These are phyloP conservation scores for Aphanoascus verrucosus DNA, from an alignment of 2,329 filamentous ascomycete genomes.

Conservation along the genomic window DNA sequence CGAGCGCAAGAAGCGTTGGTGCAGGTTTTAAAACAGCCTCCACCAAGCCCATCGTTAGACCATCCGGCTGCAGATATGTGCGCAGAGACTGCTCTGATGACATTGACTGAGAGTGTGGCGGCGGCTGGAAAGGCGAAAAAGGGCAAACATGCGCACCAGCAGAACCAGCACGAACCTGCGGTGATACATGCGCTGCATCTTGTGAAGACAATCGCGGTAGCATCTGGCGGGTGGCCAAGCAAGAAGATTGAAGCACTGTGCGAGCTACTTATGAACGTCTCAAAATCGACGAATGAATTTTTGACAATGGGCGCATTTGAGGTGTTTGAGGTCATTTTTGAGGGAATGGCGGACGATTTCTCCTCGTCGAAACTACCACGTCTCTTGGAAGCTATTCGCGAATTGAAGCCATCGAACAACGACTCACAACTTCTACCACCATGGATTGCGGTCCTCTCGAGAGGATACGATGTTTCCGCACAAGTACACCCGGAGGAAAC, in stretches of 20 bases:
- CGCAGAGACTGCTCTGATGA: conserved; percentile 77
- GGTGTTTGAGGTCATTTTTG: conserved; percentile 94
- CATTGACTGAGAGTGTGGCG: conserved; percentile 60
- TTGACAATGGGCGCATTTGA: conserved; percentile 95
- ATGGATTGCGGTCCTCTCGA: conserved; percentile 90
- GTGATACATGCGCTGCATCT: conserved; percentile 88
- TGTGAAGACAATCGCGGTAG: conserved; percentile 76
- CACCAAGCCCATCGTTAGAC: conserved; percentile 82
- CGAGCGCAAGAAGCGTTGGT: conserved; percentile 80
- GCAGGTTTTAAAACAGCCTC: conserved; percentile 70
- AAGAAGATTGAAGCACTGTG: conserved; percentile 89
- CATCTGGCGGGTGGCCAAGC: conserved; percentile 89
- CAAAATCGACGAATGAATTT: conserved; percentile 83
- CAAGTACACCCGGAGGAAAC: conserved; percentile 83
- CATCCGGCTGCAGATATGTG: conserved; percentile 95
- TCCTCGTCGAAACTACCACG: conserved; percentile 82
- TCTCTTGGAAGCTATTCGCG: conserved; percentile 80
- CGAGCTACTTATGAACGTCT: conserved; percentile 78
- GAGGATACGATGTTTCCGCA: conserved; percentile 87
- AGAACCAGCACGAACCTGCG: conserved; percentile 59
- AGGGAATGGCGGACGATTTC: conserved; percentile 76
- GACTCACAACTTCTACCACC: conserved; percentile 90
- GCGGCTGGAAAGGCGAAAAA: conserved; percentile 59
- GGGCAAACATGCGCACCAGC: conserved; percentile 33
- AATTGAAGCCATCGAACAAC: conserved; percentile 81